These are phyloP conservation scores for Eremothecium sinecaudum DNA, from an alignment of 1,139 yeast species.

Conservation along the genomic window DNA sequence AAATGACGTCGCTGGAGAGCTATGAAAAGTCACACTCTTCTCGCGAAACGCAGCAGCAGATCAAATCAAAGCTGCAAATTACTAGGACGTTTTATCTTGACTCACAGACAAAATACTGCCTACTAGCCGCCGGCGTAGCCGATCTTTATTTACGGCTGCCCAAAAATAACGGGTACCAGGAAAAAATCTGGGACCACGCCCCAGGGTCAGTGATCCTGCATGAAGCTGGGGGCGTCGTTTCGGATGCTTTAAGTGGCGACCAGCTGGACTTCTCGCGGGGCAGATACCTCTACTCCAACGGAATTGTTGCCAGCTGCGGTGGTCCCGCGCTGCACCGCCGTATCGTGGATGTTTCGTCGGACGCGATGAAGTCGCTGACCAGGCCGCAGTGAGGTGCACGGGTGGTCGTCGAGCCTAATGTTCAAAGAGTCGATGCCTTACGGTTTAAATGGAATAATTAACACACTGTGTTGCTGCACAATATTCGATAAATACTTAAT, in stretches of 20 bases:
- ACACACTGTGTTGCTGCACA: no score
- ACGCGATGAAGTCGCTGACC: conserved; percentile 25
- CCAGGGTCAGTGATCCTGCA: conserved; percentile 80
- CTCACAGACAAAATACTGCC: conserved; percentile 93
- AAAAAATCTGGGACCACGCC: conserved; percentile 98
- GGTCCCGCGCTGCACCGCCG: conserved; percentile 42
- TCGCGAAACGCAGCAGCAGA: conserved; percentile 73
- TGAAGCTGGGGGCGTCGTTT: conserved; percentile 88
- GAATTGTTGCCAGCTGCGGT: conserved; percentile 81
- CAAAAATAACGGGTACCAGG: conserved; percentile 62
- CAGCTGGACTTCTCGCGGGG: conserved; percentile 80
- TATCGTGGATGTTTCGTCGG: conserved; percentile 53
- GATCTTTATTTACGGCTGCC: conserved; percentile 89
- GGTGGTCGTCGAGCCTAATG: no score
- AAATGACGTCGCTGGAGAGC: conserved; percentile 70
- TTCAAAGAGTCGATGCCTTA: no score
- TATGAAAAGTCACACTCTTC: conserved; percentile 97
- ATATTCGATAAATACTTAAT: no score
- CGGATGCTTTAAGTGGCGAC: conserved; percentile 67
- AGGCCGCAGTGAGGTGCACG: no score
- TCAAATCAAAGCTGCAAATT: conserved; percentile 55
- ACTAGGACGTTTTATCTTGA: conserved; percentile 61
- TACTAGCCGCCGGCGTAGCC: conserved; percentile 83
- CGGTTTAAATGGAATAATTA: no score
- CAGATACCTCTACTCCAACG: conserved; percentile 69